Conservation (phyloP, 1,284 basidiomycete species). For the Trametes pubescens region DNA sequence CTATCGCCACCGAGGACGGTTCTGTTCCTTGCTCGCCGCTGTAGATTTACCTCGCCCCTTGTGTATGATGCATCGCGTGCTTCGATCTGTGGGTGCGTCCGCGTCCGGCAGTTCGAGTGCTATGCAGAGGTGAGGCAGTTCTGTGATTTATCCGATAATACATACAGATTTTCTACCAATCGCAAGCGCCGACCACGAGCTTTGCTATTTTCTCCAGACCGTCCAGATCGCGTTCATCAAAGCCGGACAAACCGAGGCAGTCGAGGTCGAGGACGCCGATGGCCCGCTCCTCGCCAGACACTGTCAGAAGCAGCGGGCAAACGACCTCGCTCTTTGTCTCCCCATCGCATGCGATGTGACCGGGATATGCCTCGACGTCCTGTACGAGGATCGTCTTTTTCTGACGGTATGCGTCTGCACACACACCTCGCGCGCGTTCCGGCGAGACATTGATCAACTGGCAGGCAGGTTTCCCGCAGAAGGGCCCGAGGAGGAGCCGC, state of each 20-base stretch:
- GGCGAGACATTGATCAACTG: conserved; percentile 74
- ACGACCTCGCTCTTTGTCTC: conserved; percentile 90
- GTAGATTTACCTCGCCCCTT: neutral
- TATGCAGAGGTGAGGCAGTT: neutral
- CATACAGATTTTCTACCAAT: conserved; percentile 52
- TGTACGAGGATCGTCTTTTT: conserved; percentile 67
- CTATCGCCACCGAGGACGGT: conserved; percentile 1
- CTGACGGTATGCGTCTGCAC: conserved; percentile 77
- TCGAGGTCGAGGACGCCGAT: conserved; percentile 89
- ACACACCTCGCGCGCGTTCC: conserved; percentile 75
- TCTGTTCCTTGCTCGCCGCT: conserved; percentile 7
- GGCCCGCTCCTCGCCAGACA: conserved; percentile 42
- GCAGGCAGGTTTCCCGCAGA: conserved; percentile 90
- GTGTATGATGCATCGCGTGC: conserved; percentile 2
- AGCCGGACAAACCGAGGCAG: conserved; percentile 75
- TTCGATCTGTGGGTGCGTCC: neutral
- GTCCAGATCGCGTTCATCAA: conserved; percentile 74
- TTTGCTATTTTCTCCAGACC: conserved; percentile 78
- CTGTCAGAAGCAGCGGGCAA: conserved; percentile 66
- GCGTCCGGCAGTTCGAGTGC: neutral
- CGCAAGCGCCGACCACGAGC: conserved; percentile 64
- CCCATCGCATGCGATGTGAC: conserved; percentile 91
- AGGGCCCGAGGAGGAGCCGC: conserved; percentile 79
- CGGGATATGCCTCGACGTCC: conserved; percentile 82
- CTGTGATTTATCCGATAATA: neutral